Evolutionary conservation across 1,284 basidiomycete genomes (phyloP), one percentile per base, ranked within the genome.

Genomic region (Leccinum solheimii): DNA sequence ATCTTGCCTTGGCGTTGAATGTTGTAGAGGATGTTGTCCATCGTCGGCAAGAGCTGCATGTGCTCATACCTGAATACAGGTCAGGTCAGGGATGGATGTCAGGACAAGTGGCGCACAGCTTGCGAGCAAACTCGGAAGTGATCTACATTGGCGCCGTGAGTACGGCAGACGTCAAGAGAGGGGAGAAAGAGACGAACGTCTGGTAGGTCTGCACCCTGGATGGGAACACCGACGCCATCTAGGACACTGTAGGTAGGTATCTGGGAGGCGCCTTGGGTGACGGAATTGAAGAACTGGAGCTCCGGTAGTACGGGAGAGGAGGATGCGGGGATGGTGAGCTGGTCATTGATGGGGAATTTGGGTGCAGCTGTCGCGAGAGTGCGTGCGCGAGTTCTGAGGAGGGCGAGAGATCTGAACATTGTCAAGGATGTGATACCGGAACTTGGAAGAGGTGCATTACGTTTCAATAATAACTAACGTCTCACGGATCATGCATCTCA

Each of bases 1-100:
- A 96, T 95, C 71, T 95, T 93, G 30, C 95, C 95, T 76, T 97
- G 95, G 16, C 95, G 84, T 74, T 97, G 95, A 3, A 95, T 87
- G 70, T 95, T 96, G 78, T 95, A 94, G 21, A 97, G 81, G 27
- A 96, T 81, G 66, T 89, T 95, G 77, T 97, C 95, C 70, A 97
- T 80, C 38, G 88, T 86, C 0, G 95, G 95, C 48, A 97, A 80
- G 23, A 95, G 81, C 38, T 87, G 85, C 93, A 95, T 95, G 61
- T 87, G 81, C 74, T 91, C 86, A 70, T 95, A 91, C 66, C 88
- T 90, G 64, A 19, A 54, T 26, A 54, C 19, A 16, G 26, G 2
- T 19, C n/a, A 14, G 14, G 52, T 59, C 50, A 61, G 0, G 66
- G 26, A 19, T n/a, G 45, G 48, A 3, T 3, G 19, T 13, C 30